These are phyloP conservation scores for Salix caprea DNA, from an alignment of 345 rosid species.

Conservation along the genomic window DNA sequence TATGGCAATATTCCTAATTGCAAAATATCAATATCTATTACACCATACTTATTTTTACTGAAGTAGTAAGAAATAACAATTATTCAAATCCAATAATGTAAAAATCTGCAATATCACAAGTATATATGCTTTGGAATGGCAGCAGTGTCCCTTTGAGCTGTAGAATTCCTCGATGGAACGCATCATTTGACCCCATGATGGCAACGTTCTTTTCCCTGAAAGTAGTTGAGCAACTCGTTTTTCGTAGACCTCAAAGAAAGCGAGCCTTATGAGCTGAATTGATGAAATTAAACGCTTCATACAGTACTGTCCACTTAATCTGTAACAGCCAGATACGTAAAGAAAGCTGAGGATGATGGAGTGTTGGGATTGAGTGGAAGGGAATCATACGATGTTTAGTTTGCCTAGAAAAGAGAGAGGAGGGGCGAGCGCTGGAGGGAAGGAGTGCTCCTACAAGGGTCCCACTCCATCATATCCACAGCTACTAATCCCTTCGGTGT, in stretches of 20 bases:
- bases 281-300: not conserved
- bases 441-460: conserved; percentile 85
- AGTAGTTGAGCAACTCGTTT: conserved; percentile 82
- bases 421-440: conserved; percentile 90
- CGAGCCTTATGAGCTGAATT: conserved; percentile 74
- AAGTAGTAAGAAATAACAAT: no score
- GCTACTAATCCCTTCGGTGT: conserved; percentile 82
- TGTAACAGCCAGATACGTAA: not conserved
- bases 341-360: no score
- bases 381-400: conserved; percentile 21
- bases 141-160: conserved; percentile 51
- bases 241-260: conserved; percentile 93
- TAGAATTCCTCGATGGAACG: conserved; percentile 57
- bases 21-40: no score
- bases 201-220: conserved; percentile 64
- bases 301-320: no score
- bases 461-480: conserved; percentile 85
- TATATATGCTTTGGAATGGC: conserved; percentile 56
- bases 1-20: no score
- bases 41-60: no score
- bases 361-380: no score
- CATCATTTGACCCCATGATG: conserved; percentile 76
- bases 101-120: conserved; percentile 55
- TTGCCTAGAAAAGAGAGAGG: conserved; percentile 82
- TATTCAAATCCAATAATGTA: no score